A percentile compares a stretch with the other conserved stretches of the same genome.
Conservation (phyloP, 2,329 filamentous ascomycete species). For the Cryoendolithus antarcticus region DNA sequence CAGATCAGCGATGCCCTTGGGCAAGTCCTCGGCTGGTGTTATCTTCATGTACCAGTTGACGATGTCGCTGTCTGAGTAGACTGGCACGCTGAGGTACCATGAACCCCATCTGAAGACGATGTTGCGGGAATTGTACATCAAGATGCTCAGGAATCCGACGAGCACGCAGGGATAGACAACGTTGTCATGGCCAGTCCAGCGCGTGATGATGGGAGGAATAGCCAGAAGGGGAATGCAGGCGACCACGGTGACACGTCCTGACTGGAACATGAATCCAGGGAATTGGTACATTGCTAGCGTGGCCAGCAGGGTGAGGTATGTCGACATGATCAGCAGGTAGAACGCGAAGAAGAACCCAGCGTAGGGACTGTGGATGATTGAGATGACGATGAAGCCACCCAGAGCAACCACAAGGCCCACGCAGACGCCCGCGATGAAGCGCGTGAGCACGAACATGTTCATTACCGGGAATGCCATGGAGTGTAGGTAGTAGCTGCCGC, state of each 20-base stretch:
- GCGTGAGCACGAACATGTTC: slow-evolving; percentile 43
- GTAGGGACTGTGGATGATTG: slow-evolving; percentile 28
- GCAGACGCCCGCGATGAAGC: slow-evolving; percentile 30
- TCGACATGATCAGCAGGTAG: slow-evolving; percentile 45
- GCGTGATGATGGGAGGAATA: slow-evolving; percentile 44
- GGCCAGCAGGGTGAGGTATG: slow-evolving; percentile 47
- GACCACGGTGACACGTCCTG: slow-evolving; percentile 45
- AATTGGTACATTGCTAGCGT: slow-evolving; percentile 34
- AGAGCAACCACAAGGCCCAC: slow-evolving; percentile 41
- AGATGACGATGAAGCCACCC: slow-evolving; percentile 31
- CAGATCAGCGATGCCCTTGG: slow-evolving; percentile 32
- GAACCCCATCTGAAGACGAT: slow-evolving; percentile 47
- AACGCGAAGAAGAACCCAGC: slow-evolving; percentile 46
- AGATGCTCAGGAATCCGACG: slow-evolving; percentile 38
- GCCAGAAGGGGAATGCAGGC: slow-evolving; percentile 43
- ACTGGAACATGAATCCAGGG: slow-evolving; percentile 42
- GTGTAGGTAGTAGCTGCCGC: slow-evolving; percentile 49
- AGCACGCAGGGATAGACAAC: slow-evolving; percentile 46
- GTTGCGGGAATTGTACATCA: slow-evolving; percentile 41
- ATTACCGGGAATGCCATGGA: slow-evolving; percentile 44
- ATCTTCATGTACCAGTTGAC: slow-evolving; percentile 35
- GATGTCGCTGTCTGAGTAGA: slow-evolving; percentile 37
- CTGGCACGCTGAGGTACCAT: slow-evolving; percentile 42
- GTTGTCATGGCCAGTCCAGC: slow-evolving; percentile 42
- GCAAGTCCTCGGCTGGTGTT: slow-evolving; percentile 26